Percentiles rank a stretch among this genome's conserved stretches.
Evolutionary conservation across 176 grass and related monocot genomes (phyloP).

Genomic region (Triticum dicoccoides): DNA sequence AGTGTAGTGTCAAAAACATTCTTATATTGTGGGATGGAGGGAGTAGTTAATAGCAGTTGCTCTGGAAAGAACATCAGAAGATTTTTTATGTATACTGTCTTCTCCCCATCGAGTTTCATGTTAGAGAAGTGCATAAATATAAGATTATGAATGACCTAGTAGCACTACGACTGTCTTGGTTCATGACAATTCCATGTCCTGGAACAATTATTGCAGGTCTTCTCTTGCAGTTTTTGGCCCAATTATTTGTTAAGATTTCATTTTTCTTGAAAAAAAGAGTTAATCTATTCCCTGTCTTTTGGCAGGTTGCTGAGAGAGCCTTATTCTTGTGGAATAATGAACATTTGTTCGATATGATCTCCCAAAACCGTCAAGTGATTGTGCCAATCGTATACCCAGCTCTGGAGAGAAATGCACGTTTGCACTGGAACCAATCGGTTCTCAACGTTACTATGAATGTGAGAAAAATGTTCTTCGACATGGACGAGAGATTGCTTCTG

Average conservation of each 20-base stretch:
- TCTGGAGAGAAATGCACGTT: conserved; percentile 74
- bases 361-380: conserved; percentile 86
- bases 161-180: neutral
- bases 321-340: conserved; percentile 98
- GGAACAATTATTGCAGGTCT: neutral
- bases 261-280: neutral
- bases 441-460: conserved; percentile 89
- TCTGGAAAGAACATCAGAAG: neutral
- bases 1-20: no score
- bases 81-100: neutral
- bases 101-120: neutral
- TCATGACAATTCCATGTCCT: conserved; percentile 13
- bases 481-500: conserved; percentile 84
- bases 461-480: conserved; percentile 80
- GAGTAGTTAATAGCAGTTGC: neutral
- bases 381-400: conserved; percentile 80
- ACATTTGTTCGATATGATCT: conserved; percentile 79
- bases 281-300: conserved; percentile 11
- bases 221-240: neutral
- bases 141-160: neutral
- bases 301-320: conserved; percentile 92
- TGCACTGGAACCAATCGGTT: conserved; percentile 93
- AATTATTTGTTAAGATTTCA: neutral
- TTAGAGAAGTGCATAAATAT: conserved; percentile 17
- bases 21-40: no score